Base-by-base conservation (phyloP, 805 yeast species). In the Schwanniomyces vanrijiae region DNA sequence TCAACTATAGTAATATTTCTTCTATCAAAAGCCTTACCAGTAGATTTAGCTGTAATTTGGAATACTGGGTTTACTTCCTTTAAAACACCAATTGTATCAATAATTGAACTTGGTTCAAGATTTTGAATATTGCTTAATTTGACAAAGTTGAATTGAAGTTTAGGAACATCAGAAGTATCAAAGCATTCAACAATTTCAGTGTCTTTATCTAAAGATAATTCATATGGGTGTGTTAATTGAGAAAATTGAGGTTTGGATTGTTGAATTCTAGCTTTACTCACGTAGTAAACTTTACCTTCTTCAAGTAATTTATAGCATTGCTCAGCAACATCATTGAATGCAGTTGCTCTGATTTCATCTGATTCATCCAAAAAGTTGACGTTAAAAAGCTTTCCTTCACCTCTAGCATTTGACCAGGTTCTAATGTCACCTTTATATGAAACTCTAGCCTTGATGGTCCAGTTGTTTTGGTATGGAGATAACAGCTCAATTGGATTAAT, bases 301-400 rank as follows among this genome's bases (percentile, higher is more conserved):
- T 88, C 88, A 43, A 94, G 69, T 25, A 83, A 59, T 55, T 86
- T 88, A 70, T 81, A 84, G 61, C 81, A 86, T 61, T 81, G 83
- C 49, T 88, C 96, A 10, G 92, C 97, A 57, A 80, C 78, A 33
- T 89, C 92, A 64, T 88, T 88, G 68, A 94, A 94, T 1, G 94
- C 97, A 2, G 98, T 90, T 9, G 96, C 97, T 60, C 94, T 80
- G 56, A 94, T 94, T 71, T 94, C 98, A 59, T 94, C 96, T 5
- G 97, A 87, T 64, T 94, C 96, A 64, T 94, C 99, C 47, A 92
- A 70, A 48, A 94, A 82, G 56, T 90, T 89, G 25, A 90, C 88
- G 57, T 86, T 87, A 73, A 94, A 90, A 49, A 94, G 77, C 65
- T 88, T 88, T 46, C 99, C 99, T 52, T 85, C 89, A 48, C 97